Percentiles rank a stretch among this genome's conserved stretches.
Conservation (phyloP, 78 protist genomes). For the Speleostelium caveatum region DNA sequence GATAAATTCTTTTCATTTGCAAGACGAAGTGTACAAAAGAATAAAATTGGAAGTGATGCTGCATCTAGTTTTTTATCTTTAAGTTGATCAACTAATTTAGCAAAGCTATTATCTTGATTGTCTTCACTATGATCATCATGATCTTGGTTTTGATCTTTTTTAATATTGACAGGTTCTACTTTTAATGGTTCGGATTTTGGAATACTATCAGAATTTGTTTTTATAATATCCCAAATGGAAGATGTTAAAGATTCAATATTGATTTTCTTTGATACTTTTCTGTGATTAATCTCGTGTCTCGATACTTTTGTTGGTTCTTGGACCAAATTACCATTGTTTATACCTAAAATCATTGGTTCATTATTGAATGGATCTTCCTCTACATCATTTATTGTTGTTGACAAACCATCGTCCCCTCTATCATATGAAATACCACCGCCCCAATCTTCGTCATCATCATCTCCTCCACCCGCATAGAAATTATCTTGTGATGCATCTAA, state of each 20-base stretch:
- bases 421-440: not conserved
- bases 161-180: not conserved
- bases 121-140: not conserved
- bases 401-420: not conserved
- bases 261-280: conserved; percentile 58
- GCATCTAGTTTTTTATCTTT: conserved; percentile 24
- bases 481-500: not conserved
- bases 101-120: conserved; percentile 1
- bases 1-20: conserved; percentile 94
- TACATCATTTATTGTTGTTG: not conserved
- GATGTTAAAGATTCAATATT: conserved; percentile 60
- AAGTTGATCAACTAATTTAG: not conserved
- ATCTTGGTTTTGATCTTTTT: not conserved
- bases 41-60: conserved; percentile 78
- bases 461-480: not conserved
- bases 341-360: not conserved
- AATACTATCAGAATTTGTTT: not conserved
- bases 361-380: not conserved
- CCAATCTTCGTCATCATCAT: not conserved
- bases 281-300: conserved; percentile 40
- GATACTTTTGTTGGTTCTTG: conserved; percentile 43
- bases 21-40: conserved; percentile 96
- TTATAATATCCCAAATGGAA: conserved; percentile 31
- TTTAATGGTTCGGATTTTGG: not conserved
- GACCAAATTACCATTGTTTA: conserved; percentile 40